Percentiles rank a stretch among this genome's conserved stretches.
Evolutionary conservation across 1,284 basidiomycete genomes (phyloP).

Genomic region (Singerocomus rubriflavus): DNA sequence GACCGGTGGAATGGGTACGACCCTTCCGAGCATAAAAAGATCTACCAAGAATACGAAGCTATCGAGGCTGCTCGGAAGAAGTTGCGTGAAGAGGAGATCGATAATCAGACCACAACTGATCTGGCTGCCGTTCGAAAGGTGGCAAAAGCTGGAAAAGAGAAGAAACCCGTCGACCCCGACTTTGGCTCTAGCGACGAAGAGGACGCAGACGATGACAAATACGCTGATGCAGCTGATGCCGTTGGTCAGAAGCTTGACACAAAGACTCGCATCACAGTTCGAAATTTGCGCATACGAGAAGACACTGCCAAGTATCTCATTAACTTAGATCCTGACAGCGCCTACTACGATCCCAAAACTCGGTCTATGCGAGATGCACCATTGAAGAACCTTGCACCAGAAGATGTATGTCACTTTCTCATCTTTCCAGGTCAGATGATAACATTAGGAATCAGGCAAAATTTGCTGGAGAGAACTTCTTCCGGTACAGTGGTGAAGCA

Average conservation of each 20-base stretch:
- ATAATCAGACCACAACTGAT: constrained; percentile 93
- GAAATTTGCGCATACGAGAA: constrained; percentile 97
- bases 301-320: constrained; percentile 99
- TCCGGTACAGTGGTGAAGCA: constrained; percentile 88
- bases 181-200: constrained; percentile 97
- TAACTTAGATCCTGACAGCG: constrained; percentile 92
- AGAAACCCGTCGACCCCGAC: constrained; percentile 75
- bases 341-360: constrained; percentile 99
- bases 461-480: constrained; percentile 97
- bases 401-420: constrained; percentile 63
- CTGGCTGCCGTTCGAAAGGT: constrained; percentile 78
- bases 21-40: constrained; percentile 75
- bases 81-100: constrained; percentile 93
- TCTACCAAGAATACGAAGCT: constrained; percentile 94
- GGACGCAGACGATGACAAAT: constrained; percentile 93
- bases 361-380: constrained; percentile 99
- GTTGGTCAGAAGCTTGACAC: constrained; percentile 98
- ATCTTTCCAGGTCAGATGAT: constrained; percentile 4
- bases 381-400: constrained; percentile 67
- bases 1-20: constrained; percentile 99
- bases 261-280: constrained; percentile 96
- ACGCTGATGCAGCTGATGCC: constrained; percentile 95
- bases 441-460: constrained; percentile 52
- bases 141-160: constrained; percentile 72
- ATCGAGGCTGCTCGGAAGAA: constrained; percentile 89